Conservation (phyloP, 2,329 filamentous ascomycete species). For the Hypoxylon sp. region DNA sequence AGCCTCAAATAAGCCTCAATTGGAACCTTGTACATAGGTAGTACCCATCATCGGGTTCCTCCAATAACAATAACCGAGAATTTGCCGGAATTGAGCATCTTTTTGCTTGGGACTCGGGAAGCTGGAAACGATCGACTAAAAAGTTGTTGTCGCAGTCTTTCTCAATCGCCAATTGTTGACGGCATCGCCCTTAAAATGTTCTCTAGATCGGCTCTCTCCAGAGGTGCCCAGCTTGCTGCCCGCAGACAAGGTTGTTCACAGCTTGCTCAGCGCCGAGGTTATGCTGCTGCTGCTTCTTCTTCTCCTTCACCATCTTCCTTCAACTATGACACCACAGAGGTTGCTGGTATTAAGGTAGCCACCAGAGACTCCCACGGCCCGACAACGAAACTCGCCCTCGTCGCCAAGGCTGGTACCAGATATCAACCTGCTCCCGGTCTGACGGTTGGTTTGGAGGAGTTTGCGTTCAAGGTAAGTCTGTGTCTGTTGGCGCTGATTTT, state of each 20-base stretch:
- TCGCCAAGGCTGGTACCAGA: conserved; percentile 93
- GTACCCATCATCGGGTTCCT: conserved; percentile 6
- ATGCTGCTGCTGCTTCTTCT: conserved; percentile 64
- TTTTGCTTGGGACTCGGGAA: conserved; percentile 41
- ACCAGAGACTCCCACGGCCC: conserved; percentile 88
- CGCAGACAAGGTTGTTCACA: conserved; percentile 66
- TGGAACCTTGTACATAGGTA: conserved; percentile 4
- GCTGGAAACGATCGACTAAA: conserved; percentile 37
- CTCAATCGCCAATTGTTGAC: conserved; percentile 62
- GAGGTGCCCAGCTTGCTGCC: conserved; percentile 66
- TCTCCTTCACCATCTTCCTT: conserved; percentile 68
- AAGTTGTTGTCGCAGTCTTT: conserved; percentile 40
- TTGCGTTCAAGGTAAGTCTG: conserved; percentile 88
- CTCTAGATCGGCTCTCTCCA: conserved; percentile 67
- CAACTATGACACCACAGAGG: conserved; percentile 87
- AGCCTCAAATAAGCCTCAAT: conserved; percentile 26
- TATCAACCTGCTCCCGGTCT: conserved; percentile 91
- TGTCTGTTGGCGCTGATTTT: conserved; percentile 14
- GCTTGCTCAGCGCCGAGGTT: conserved; percentile 60
- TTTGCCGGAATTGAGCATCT: conserved; percentile 47
- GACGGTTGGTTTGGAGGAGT: conserved; percentile 89
- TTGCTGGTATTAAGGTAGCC: conserved; percentile 89
- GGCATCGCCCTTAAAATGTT: conserved; percentile 67
- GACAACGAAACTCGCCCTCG: conserved; percentile 88
- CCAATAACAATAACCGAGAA: conserved; percentile 43